Conservation (phyloP, 164 flowering plant genomes). For the Liriodendron chinense region DNA sequence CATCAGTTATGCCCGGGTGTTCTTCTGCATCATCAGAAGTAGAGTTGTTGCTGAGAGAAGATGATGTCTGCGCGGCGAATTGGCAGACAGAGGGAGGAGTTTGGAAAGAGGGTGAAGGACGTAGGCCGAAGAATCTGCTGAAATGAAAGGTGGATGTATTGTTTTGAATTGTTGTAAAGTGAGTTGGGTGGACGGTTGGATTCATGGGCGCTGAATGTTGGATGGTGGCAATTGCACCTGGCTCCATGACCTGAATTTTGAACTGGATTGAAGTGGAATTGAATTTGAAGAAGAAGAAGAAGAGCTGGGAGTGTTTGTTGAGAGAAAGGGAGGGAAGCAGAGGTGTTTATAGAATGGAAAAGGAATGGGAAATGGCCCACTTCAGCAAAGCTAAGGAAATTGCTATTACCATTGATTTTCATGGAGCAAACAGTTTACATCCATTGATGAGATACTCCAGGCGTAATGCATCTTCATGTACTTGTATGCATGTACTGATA, state of each 20-base stretch:
- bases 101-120: slow-evolving; percentile 24
- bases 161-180: slow-evolving; percentile 29
- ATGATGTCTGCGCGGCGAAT: slow-evolving; percentile 9
- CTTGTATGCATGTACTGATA: slow-evolving; percentile 15
- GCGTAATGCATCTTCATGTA: not conserved
- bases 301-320: not conserved
- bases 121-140: slow-evolving; percentile 27
- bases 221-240: slow-evolving; percentile 38
- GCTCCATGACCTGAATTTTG: slow-evolving; percentile 20
- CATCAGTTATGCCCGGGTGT: slow-evolving; percentile 63
- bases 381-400: no score
- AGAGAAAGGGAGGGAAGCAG: not conserved
- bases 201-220: slow-evolving; percentile 33
- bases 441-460: slow-evolving; percentile 10
- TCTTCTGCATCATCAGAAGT: slow-evolving; percentile 86
- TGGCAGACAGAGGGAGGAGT: slow-evolving; percentile 26
- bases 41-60: slow-evolving; percentile 43
- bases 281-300: slow-evolving; percentile 1
- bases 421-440: slow-evolving; percentile 26
- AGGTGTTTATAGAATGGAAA: no score
- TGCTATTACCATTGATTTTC: slow-evolving; percentile 29
- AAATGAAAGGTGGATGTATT: slow-evolving; percentile 28
- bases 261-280: not conserved
- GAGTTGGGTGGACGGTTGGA: slow-evolving; percentile 22
- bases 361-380: no score